Evolutionary conservation across 352 stramenopile species (phyloP).

Genomic region (Globisporangium spinosum): DNA sequence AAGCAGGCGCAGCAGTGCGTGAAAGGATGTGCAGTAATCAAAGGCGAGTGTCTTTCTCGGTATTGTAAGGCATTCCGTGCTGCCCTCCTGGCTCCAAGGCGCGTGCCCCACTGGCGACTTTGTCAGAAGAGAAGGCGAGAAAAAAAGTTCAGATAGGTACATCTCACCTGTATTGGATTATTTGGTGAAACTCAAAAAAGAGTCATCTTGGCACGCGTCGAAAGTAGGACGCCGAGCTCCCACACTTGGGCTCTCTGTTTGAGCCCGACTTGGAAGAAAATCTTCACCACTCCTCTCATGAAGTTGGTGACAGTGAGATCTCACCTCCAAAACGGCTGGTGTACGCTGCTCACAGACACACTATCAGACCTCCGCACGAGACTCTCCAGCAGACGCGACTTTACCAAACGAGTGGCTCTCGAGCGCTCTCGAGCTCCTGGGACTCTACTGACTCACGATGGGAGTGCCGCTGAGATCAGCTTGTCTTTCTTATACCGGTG

Average conservation of each 20-base stretch:
- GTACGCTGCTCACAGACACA: neutral
- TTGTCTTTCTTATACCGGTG: neutral
- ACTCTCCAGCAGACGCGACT: neutral
- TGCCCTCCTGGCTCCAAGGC: neutral
- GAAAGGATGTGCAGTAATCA: conserved; percentile 5
- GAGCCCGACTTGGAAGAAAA: neutral
- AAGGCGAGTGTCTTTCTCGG: neutral
- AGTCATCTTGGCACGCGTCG: neutral
- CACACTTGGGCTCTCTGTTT: neutral
- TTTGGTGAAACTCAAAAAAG: no score
- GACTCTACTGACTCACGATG: neutral
- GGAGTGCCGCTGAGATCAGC: no score
- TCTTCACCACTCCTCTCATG: neutral
- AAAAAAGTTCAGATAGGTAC: neutral
- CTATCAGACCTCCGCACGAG: neutral
- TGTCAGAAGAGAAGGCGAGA: no score
- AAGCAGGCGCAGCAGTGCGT: no score
- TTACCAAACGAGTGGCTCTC: neutral
- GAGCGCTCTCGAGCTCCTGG: neutral
- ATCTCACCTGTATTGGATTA: neutral
- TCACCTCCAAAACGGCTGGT: neutral
- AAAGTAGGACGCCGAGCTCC: neutral
- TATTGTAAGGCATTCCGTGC: neutral
- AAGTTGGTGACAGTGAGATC: neutral
- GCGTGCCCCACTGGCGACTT: conserved; percentile 5